Evolutionary conservation across 2,329 filamentous ascomycete species (phyloP), one percentile per base, ranked within the genome.

Genomic region (Colletotrichum magnum): DNA sequence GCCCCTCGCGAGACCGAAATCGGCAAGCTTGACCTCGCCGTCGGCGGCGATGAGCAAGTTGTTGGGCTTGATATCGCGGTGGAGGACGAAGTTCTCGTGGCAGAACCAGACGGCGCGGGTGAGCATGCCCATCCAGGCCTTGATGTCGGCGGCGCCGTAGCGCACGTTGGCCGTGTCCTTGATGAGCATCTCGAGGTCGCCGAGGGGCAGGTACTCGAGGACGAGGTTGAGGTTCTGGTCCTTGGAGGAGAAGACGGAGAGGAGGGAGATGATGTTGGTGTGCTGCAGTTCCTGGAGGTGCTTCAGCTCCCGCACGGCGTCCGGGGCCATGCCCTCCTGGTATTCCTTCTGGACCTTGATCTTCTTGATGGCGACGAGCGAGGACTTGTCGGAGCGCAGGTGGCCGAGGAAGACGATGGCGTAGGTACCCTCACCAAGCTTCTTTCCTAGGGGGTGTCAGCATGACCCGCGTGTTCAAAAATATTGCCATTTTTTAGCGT

Each of bases 91-190:
- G 79, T 96, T 97, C 78, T 95, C 93, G 81, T 99, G 96, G 81
- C 96, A 98, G 85, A 97, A 99, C 92, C 94, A 97, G 32, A 98
- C 90, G 28, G 93, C 96, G 50, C 95, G 91, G 32, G 89, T 89
- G n/a, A 98, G 88, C 96, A 98, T 98, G 72, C 93, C 93, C 92
- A 98, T 97, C 96, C 96, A 99, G 16, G 94, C 93, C 80, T 99
- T 99, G 80, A 98, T 94, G 80, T 99, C 96, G 18, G 93, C 93
- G 12, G 90, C 89, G 71, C 93, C 93, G 80, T 98, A 98, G 63
- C 90, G 89, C 54, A 98, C 91, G 62, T 85, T 85, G 53, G 91
- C 88, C 36, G 88, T 90, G 81, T 98, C 95, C 79, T 94, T 93
- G 79, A 97, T 97, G 68, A 99, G 89, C 87, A 95, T 94, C 81